Evolutionary conservation across 1,284 basidiomycete genomes (phyloP), one percentile per base, ranked within the genome.

Genomic region (Earliella scabrosa): DNA sequence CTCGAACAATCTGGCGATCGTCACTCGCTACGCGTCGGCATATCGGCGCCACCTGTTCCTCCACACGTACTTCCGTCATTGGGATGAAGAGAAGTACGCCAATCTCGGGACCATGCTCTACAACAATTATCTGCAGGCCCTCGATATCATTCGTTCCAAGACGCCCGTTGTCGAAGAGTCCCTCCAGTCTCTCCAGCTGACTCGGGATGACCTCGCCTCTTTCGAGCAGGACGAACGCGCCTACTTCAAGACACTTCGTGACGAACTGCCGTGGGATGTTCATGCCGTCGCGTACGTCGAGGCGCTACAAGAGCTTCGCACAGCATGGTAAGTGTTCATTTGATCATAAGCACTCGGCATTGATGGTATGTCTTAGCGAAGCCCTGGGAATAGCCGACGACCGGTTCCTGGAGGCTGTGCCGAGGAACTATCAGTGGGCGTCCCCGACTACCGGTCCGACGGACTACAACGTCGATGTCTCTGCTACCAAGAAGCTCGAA

Each of bases 11-110:
- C 63, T 73, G 3, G 70, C 72, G 0, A n/a, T 49, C 0, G 44
- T 66, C 34, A 69, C 59, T 4, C 62, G 68, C 10, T 69, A 73
- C 56, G 66, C 68, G 0, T 68, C 70, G 0, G 10, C 52, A 49
- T 67, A 69, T 26, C 63, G 68, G 3, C 60, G 52, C 9, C 58
- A 66, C 11, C 46, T 63, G 16, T 70, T 74, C 16, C 58, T 68
- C n/a, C 38, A n/a, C n/a, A n/a, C 54, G 4, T 67, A 58, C 52
- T 68, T 70, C 50, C 34, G 43, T 10, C 63, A 66, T 13, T 71
- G 68, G 69, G 71, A 75, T 45, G 44, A 61, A 9, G 71, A 74
- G 48, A 66, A 66, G 49, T 68, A 71, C 40, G 23, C 26, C 0
- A 67, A 67, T 24, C 48, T 66, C 4, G 63, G 61, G 6, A 60